Conservation (phyloP, 2,329 filamentous ascomycete genomes). For the Nannizziopsis arthrosporioides region DNA sequence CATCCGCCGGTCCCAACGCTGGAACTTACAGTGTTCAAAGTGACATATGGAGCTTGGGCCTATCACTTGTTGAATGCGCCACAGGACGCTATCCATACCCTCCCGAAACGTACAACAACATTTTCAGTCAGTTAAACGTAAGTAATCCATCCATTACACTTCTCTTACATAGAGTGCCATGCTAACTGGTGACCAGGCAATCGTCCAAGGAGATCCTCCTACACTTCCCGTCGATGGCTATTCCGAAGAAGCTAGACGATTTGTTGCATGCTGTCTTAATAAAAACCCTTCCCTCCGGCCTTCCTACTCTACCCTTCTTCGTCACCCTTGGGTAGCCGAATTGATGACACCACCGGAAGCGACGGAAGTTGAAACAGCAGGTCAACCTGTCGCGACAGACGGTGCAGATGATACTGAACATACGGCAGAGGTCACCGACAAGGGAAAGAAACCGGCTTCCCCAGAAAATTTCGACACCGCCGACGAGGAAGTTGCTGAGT, state of each 20-base stretch:
- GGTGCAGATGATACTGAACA: slow-evolving; percentile 19
- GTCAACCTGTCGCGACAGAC: slow-evolving; percentile 34
- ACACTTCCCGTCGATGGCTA: slow-evolving; percentile 68
- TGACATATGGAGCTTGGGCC: slow-evolving; percentile 90
- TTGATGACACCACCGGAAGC: slow-evolving; percentile 63
- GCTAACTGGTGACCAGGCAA: slow-evolving; percentile 52
- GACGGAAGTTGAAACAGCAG: slow-evolving; percentile 41
- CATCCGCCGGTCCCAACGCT: slow-evolving; percentile 55
- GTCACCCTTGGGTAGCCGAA: slow-evolving; percentile 74
- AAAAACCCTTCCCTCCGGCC: slow-evolving; percentile 86
- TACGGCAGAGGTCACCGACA: slow-evolving; percentile 23
- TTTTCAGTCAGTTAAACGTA: slow-evolving; percentile 93
- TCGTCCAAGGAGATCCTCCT: slow-evolving; percentile 93
- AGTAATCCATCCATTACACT: slow-evolving; percentile 35
- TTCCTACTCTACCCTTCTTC: slow-evolving; percentile 80
- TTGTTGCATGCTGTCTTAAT: slow-evolving; percentile 80
- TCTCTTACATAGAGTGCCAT: not conserved
- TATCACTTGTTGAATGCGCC: slow-evolving; percentile 93
- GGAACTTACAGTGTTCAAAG: slow-evolving; percentile 96
- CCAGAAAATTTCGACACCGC: slow-evolving; percentile 36
- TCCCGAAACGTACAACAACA: slow-evolving; percentile 93
- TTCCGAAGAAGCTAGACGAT: slow-evolving; percentile 68
- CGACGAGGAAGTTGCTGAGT: slow-evolving; percentile 73
- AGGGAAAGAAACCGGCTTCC: slow-evolving; percentile 1
- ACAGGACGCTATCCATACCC: slow-evolving; percentile 92